phyloP scores from a whole-genome alignment of 345 rosid species.

The Sonneratia alba region DNA sequence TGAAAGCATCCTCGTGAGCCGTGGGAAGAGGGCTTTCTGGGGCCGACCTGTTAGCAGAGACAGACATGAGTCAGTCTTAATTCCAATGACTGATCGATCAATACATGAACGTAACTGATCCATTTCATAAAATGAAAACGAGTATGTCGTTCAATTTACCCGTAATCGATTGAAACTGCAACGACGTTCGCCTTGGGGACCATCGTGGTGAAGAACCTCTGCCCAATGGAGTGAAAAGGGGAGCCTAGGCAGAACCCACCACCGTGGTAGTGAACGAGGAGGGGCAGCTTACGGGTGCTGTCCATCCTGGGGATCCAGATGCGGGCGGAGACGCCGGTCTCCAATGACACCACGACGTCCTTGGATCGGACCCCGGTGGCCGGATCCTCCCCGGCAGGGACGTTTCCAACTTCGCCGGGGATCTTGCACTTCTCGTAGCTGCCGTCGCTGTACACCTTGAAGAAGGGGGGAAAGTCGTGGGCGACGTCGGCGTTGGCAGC shows the following conservation, averaged over 20 bases:
- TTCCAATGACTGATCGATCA: too few species aligned
- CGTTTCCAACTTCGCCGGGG: background rate
- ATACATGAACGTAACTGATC: too few species aligned
- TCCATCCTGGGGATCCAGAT: slow-evolving; percentile 11
- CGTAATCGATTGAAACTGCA: slow-evolving; percentile 9
- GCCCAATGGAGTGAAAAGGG: slow-evolving; percentile 17
- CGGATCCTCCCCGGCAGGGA: slow-evolving; percentile 14
- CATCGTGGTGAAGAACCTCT: slow-evolving; percentile 9
- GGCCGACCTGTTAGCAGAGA: slow-evolving; percentile 25
- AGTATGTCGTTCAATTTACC: background rate
- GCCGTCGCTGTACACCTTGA: slow-evolving; percentile 32
- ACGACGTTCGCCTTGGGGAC: slow-evolving; percentile 9
- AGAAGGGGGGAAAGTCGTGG: slow-evolving; percentile 31
- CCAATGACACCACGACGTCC: slow-evolving; percentile 19
- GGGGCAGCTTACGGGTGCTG: slow-evolving; percentile 7
- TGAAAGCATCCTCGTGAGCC: slow-evolving; percentile 47
- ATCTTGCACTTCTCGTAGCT: slow-evolving; percentile 16
- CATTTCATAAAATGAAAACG: too few species aligned
- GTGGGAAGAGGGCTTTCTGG: slow-evolving; percentile 56
- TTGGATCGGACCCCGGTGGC: slow-evolving; percentile 26
- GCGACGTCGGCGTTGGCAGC: slow-evolving; percentile 7
- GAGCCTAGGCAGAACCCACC: slow-evolving; percentile 43
- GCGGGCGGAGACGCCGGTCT: slow-evolving; percentile 20
- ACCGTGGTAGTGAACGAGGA: slow-evolving; percentile 45
- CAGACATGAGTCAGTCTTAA: too few species aligned